Evolutionary conservation across 352 stramenopile species (phyloP).

Genomic region (Phytopythium mirpurense): DNA sequence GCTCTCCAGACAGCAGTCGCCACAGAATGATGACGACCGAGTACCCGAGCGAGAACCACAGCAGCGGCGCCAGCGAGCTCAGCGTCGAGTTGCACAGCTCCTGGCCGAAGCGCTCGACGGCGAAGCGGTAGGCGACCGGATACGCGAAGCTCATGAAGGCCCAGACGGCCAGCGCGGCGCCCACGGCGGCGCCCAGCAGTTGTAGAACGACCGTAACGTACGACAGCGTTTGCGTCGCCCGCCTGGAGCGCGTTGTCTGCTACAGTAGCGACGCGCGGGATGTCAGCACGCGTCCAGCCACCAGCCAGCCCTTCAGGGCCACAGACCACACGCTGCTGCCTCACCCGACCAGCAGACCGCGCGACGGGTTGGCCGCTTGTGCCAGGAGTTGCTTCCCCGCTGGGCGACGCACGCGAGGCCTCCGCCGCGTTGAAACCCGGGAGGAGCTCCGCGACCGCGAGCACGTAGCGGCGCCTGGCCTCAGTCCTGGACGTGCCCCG

Average conservation of each 20-base stretch:
- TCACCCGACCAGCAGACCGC: background rate
- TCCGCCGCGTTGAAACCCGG: conserved; percentile 25
- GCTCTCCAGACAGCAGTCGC: conserved; percentile 36
- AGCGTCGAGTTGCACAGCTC: conserved; percentile 21
- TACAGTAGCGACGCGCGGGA: background rate
- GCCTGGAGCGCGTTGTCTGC: background rate
- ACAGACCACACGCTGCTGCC: background rate
- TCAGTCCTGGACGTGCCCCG: conserved; percentile 26
- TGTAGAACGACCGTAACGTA: conserved; percentile 14
- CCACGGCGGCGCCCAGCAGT: conserved; percentile 5
- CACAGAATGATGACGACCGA: conserved; percentile 42
- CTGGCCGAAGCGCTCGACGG: conserved; percentile 19
- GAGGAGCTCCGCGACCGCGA: conserved; percentile 42
- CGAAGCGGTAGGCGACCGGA: conserved; percentile 16
- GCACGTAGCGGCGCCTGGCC: conserved; percentile 48
- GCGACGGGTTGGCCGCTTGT: background rate
- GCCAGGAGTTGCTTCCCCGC: background rate
- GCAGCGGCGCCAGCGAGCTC: conserved; percentile 29
- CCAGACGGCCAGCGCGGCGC: conserved; percentile 8
- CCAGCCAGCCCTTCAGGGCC: background rate
- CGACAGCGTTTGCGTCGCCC: conserved; percentile 4
- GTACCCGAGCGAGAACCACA: conserved; percentile 61
- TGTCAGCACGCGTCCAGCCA: background rate
- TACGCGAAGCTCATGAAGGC: conserved; percentile 13
- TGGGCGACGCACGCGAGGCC: background rate